phyloP scores from a whole-genome alignment of 2,329 filamentous ascomycete species.

The Albifimbria verrucaria region DNA sequence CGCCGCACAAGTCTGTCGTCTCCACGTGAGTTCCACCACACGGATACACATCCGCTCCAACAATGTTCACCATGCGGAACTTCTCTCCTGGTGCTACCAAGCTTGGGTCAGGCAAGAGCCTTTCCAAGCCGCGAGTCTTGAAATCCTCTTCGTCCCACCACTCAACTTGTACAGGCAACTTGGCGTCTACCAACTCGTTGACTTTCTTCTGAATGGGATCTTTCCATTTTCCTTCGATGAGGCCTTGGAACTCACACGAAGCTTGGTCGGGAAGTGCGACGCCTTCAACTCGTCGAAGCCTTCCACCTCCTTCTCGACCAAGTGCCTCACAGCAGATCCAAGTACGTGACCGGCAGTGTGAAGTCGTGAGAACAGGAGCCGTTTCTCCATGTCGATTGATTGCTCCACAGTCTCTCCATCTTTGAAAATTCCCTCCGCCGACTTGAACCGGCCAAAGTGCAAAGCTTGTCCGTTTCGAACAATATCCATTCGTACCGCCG shows the following conservation, averaged over 20 bases:
- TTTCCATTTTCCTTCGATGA: conserved; percentile 63
- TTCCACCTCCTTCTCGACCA: conserved; percentile 48
- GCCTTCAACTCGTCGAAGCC: conserved; percentile 67
- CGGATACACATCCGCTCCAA: conserved; percentile 66
- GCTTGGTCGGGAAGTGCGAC: conserved; percentile 68
- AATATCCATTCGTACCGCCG: conserved; percentile 53
- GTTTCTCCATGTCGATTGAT: conserved; percentile 56
- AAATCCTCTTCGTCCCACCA: conserved; percentile 68
- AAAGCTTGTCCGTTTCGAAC: conserved; percentile 53
- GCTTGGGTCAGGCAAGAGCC: conserved; percentile 50
- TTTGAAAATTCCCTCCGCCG: conserved; percentile 28
- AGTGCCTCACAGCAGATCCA: conserved; percentile 61
- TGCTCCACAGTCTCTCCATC: conserved; percentile 48
- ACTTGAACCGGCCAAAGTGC: conserved; percentile 60
- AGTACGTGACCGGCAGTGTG: conserved; percentile 75
- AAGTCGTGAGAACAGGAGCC: conserved; percentile 61
- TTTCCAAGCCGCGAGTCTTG: conserved; percentile 45
- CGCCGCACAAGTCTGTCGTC: conserved; percentile 53
- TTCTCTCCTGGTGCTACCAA: conserved; percentile 39
- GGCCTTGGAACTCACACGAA: conserved; percentile 63
- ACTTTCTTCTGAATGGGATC: conserved; percentile 58
- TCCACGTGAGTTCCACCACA: conserved; percentile 74
- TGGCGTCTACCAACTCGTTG: conserved; percentile 53
- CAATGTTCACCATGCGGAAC: conserved; percentile 66
- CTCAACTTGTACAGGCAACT: conserved; percentile 56